Evolutionary conservation across 106 monocot genomes (phyloP).

Genomic region (Allium fistulosum): DNA sequence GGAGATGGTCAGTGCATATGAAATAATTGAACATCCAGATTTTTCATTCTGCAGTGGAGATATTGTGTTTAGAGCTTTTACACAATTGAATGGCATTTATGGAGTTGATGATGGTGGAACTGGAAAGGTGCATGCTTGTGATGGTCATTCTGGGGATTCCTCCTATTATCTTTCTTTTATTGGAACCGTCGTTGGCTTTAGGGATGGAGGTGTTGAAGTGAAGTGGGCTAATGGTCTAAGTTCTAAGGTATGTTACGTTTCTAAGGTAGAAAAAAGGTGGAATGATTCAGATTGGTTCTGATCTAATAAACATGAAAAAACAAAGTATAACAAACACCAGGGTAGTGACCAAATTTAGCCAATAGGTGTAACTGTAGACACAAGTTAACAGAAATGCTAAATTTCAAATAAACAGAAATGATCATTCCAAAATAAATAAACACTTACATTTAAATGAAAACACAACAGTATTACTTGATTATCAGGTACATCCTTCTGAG

Average conservation of each 20-base stretch:
- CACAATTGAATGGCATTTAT: neutral
- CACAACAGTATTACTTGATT: neutral
- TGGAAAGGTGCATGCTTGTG: neutral
- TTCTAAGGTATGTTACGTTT: constrained; percentile 47
- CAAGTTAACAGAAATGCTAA: no score
- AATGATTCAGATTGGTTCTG: no score
- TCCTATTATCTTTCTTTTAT: constrained; percentile 48
- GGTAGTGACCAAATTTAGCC: no score
- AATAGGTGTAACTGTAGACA: no score
- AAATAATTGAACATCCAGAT: constrained; percentile 83
- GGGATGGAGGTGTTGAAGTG: constrained; percentile 61
- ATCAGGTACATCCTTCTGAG: constrained; percentile 67
- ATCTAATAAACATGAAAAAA: no score
- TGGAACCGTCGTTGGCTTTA: constrained; percentile 69
- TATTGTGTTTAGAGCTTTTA: constrained; percentile 32
- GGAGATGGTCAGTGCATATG: constrained; percentile 86
- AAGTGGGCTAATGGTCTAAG: constrained; percentile 79
- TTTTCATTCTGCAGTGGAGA: constrained; percentile 67
- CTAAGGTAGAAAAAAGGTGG: neutral
- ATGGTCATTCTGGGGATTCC: constrained; percentile 9
- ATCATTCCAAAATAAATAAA: no score
- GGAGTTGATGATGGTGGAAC: constrained; percentile 2
- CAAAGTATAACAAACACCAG: no score
- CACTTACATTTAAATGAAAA: no score
- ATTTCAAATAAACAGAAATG: no score